Evolutionary conservation across 768 basidiomycete species (phyloP), one percentile per base, ranked within the genome.

Genomic region (Sporobolomyces pararoseus): DNA sequence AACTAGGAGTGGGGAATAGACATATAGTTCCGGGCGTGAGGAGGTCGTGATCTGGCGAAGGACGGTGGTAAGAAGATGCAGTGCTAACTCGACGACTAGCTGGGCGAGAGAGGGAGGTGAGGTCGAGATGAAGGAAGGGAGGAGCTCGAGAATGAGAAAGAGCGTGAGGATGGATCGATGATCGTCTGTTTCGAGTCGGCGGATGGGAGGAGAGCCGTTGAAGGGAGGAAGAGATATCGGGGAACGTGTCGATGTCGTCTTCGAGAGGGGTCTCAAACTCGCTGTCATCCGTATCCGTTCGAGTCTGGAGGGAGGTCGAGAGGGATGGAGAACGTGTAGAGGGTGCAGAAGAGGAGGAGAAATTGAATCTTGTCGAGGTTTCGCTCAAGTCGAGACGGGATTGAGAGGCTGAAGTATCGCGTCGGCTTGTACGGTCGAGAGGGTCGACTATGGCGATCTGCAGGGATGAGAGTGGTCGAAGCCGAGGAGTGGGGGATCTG

Each of bases 61-160:
- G n/a, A n/a, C n/a, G n/a, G n/a, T 42, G 55, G 23, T 58, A 58
- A n/a, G 55, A 42, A 35, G 37, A 42, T 25, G 55, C n/a, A 12
- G 55, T 42, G 37, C 35, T 58, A 35, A 39, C 5, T 25, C 55
- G 39, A 4, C 55, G n/a, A n/a, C n/a, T 23, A 23, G 31, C 4
- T 34, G 32, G 32, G 23, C 25, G 53, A 35, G 53, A 54, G 50
- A 17, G 25, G 50, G 50, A 27, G n/a, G 50, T 6, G 10, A 47
- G n/a, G 14, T 47, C 46, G 46, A n/a, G 14, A 47, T 42, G 46
- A 23, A 47, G 6, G 10, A 21, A 6, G 21, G 21, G 13, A 12
- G 21, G 13, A 23, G 12, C 7, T 47, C 46, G 46, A 47, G 21
- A 13, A 14, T 23, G 46, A 47, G 46, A 21, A 47, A 47, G 46